Conservation (phyloP, 768 basidiomycete genomes). For the Leccinum subgranulosum region DNA sequence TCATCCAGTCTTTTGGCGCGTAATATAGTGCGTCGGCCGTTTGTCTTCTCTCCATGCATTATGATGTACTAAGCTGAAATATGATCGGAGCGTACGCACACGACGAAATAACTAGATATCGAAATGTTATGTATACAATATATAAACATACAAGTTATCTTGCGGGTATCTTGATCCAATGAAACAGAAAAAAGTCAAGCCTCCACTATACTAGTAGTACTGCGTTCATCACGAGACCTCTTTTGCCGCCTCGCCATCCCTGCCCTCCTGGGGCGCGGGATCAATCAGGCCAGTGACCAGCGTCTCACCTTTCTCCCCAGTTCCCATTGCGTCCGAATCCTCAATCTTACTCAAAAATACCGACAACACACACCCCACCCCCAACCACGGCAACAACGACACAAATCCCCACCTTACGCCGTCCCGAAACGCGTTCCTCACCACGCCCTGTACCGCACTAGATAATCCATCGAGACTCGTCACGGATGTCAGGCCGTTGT, state of each 20-base stretch:
- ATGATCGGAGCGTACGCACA: neutral
- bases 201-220: too few relatives aligned
- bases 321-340: slow-evolving; percentile 16
- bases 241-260: neutral
- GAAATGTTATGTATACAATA: neutral
- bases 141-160: neutral
- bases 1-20: slow-evolving; percentile 43
- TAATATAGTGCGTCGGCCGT: neutral
- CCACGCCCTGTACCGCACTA: slow-evolving; percentile 29
- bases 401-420: slow-evolving; percentile 45
- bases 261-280: neutral
- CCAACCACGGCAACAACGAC: slow-evolving; percentile 48
- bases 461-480: slow-evolving; percentile 38
- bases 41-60: neutral
- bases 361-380: slow-evolving; percentile 31
- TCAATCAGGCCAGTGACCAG: neutral
- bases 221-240: neutral
- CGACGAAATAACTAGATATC: neutral
- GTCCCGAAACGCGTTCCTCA: slow-evolving; percentile 40
- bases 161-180: neutral
- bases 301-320: neutral
- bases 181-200: neutral
- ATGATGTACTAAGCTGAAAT: neutral
- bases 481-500: slow-evolving; percentile 32
- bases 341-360: slow-evolving; percentile 39